These are phyloP conservation scores for Primulina eburnea DNA, from an alignment of 257 asterid species.

Conservation along the genomic window DNA sequence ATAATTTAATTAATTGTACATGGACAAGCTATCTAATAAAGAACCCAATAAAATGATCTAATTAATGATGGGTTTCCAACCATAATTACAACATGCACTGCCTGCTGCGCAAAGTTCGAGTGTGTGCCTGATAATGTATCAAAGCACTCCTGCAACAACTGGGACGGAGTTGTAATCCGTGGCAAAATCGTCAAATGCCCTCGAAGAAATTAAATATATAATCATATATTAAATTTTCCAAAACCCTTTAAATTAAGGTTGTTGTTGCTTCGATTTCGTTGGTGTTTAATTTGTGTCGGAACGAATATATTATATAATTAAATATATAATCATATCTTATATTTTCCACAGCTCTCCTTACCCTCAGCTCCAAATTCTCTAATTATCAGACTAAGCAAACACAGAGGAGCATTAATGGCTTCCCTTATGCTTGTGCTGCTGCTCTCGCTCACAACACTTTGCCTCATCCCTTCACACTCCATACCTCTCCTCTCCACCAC, in stretches of 20 bases:
- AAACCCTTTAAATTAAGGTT: too few relatives aligned
- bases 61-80: too few relatives aligned
- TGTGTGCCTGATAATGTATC: neutral
- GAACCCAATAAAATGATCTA: too few relatives aligned
- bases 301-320: too few relatives aligned
- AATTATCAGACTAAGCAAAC: neutral
- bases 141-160: constrained; percentile 11
- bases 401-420: constrained; percentile 27
- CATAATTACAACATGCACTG: too few relatives aligned
- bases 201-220: neutral
- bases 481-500: constrained; percentile 34
- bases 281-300: too few relatives aligned
- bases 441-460: constrained; percentile 4
- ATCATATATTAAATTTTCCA: too few relatives aligned
- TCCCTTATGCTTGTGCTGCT: constrained; percentile 29
- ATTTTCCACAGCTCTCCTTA: too few relatives aligned
- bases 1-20: too few relatives aligned
- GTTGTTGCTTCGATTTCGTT: too few relatives aligned
- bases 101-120: neutral
- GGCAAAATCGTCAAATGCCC: constrained; percentile 19
- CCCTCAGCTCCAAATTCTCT: neutral
- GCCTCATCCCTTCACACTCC: constrained; percentile 23
- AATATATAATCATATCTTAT: too few relatives aligned
- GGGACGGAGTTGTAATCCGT: constrained; percentile 1
- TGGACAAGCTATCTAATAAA: too few relatives aligned